Conservation (phyloP, 2,329 filamentous ascomycete species). For the Didymella pinodella region DNA sequence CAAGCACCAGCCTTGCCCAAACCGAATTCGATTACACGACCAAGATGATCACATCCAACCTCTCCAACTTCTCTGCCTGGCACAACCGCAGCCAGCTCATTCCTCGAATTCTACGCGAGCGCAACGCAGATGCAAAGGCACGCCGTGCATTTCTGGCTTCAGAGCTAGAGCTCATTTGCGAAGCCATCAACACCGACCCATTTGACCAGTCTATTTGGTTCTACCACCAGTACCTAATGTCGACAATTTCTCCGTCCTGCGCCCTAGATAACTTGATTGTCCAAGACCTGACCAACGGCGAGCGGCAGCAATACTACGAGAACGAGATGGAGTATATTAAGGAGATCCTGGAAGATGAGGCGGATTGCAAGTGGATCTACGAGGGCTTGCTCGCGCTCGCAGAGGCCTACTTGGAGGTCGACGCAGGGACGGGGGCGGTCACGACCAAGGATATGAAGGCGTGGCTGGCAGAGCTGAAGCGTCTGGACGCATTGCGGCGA, state of each 20-base stretch:
- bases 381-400: slow-evolving; percentile 83
- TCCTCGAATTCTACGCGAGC: slow-evolving; percentile 74
- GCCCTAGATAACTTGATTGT: slow-evolving; percentile 66
- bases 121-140: slow-evolving; percentile 67
- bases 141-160: slow-evolving; percentile 75
- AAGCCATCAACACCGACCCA: slow-evolving; percentile 85
- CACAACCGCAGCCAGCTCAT: slow-evolving; percentile 89
- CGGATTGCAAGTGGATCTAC: slow-evolving; percentile 87
- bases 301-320: slow-evolving; percentile 71
- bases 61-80: slow-evolving; percentile 98
- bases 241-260: slow-evolving; percentile 63
- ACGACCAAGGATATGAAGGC: slow-evolving; percentile 56
- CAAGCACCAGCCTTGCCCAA: slow-evolving; percentile 70
- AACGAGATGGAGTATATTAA: slow-evolving; percentile 78
- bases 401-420: slow-evolving; percentile 63
- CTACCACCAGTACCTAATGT: slow-evolving; percentile 89
- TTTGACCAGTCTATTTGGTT: slow-evolving; percentile 98
- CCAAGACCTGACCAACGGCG: slow-evolving; percentile 65
- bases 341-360: slow-evolving; percentile 70
- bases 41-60: slow-evolving; percentile 81
- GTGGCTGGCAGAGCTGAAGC: slow-evolving; percentile 70
- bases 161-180: slow-evolving; percentile 78
- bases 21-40: slow-evolving; percentile 89
- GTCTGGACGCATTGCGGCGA: slow-evolving; percentile 75
- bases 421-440: slow-evolving; percentile 49